Percentiles rank a stretch among this genome's conserved stretches.
These are phyloP conservation scores for Tremellales sp. DNA, from an alignment of 1,284 basidiomycete genomes.

Conservation along the genomic window DNA sequence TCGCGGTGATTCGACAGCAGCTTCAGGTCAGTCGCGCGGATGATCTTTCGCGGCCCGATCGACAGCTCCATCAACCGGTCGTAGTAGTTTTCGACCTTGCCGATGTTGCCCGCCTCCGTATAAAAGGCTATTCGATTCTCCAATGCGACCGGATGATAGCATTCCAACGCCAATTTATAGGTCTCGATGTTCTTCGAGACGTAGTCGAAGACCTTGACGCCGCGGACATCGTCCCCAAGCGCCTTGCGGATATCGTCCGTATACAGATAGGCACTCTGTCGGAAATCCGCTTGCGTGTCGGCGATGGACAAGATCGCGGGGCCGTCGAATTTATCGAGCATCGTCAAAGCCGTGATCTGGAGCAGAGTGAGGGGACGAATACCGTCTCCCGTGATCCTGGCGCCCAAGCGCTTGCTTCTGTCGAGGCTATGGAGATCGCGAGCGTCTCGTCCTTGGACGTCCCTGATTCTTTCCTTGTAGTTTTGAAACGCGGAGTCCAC, in stretches of 20 bases:
- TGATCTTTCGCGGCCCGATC: constrained; percentile 16
- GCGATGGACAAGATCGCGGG: constrained; percentile 12
- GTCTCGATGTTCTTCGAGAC: constrained; percentile 19
- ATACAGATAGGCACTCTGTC: constrained; percentile 5
- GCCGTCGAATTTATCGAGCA: constrained; percentile 22
- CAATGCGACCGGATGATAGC: constrained; percentile 23
- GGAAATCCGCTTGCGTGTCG: constrained; percentile 12
- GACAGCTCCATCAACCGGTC: constrained; percentile 19
- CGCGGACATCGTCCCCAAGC: background rate
- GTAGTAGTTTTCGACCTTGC: constrained; percentile 12
- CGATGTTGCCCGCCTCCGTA: background rate
- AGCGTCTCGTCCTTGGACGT: constrained; percentile 18
- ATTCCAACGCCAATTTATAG: constrained; percentile 15
- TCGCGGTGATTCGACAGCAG: too few species aligned
- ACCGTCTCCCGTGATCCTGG: constrained; percentile 20
- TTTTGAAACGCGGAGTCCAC: constrained; percentile 8
- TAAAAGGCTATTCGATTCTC: constrained; percentile 10
- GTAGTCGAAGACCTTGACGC: background rate
- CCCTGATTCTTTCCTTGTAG: constrained; percentile 15
- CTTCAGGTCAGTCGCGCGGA: constrained; percentile 13
- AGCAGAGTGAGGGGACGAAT: constrained; percentile 15
- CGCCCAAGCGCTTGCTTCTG: constrained; percentile 18
- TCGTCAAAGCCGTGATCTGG: constrained; percentile 23
- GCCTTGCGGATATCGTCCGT: constrained; percentile 5
- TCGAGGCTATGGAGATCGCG: constrained; percentile 12